A percentile compares a stretch with the other conserved stretches of the same genome.
These are phyloP conservation scores for Dioszegia aurantiaca DNA, from an alignment of 768 basidiomycete genomes.

Conservation along the genomic window DNA sequence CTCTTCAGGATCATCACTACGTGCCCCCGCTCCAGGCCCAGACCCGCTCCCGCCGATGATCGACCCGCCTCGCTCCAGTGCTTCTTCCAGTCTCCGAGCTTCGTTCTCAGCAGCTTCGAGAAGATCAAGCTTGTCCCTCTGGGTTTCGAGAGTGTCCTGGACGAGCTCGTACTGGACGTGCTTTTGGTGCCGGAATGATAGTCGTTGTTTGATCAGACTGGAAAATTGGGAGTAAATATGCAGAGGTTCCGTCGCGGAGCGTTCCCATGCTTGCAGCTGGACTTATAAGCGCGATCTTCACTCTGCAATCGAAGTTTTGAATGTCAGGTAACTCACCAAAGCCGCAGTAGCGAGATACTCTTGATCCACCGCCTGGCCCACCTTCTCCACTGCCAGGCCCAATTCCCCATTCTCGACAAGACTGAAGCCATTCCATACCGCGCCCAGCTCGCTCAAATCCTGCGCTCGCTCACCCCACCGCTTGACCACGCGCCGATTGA, in stretches of 20 bases:
- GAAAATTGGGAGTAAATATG: constrained; percentile 96
- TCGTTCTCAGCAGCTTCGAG: constrained; percentile 90
- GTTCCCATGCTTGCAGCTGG: constrained; percentile 91
- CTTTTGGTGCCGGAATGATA: constrained; percentile 94
- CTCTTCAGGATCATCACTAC: constrained; percentile 23
- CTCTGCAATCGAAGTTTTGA: too few species aligned
- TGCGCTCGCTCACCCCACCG: constrained; percentile 90
- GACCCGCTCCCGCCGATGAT: constrained; percentile 36
- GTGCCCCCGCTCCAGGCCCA: constrained; percentile 20
- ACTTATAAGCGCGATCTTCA: too few species aligned
- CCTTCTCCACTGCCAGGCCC: constrained; percentile 76
- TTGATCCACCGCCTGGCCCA: constrained; percentile 91
- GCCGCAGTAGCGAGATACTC: constrained; percentile 89
- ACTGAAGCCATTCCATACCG: constrained; percentile 87
- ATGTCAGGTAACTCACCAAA: constrained; percentile 71
- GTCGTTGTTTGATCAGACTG: constrained; percentile 85
- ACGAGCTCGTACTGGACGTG: constrained; percentile 98
- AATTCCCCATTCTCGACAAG: constrained; percentile 65
- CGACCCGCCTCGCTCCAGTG: constrained; percentile 61
- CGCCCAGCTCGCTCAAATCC: constrained; percentile 87
- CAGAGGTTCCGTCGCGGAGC: constrained; percentile 90
- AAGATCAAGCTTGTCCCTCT: constrained; percentile 78
- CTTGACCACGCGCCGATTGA: constrained; percentile 85
- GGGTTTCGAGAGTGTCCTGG: constrained; percentile 77
- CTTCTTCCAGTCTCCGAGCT: constrained; percentile 81